Base-by-base conservation (phyloP, 768 basidiomycete genomes). In the Psilocybe sp. region DNA sequence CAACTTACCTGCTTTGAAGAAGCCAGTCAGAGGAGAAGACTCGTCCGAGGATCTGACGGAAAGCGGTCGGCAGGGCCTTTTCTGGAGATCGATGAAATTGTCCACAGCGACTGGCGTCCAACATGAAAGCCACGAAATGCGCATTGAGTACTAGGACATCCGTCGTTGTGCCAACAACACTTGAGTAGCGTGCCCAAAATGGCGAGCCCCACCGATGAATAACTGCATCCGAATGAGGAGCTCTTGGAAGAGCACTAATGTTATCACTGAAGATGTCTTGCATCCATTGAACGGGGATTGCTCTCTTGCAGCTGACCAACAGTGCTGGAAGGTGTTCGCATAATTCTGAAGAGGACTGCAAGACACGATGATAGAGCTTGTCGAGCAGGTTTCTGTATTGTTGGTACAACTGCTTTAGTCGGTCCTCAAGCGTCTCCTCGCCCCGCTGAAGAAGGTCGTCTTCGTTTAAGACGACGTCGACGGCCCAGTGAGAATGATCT, bases 401-500 rank as follows among this genome's bases (percentile, higher is more conserved):
- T 7, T 28, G 23, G 23, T 28, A 28, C 3, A 28, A 7, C 23
- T 7, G 23, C 23, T 28, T 28, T 3, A 28, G 7, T 28, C 23
- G 18, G 18, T 38, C 37, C 37, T 16, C 23, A 33, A 34, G 7
- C 8, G 31, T 32, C 18, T 40, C 44, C 14, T n/a, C 36, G 19
- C 14, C 20, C 15, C 18, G 23, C 33, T 36, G n/a, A 32, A 36
- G n/a, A 32, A 36, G n/a, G 18, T 16, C 34, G 42, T 40, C 32
- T 15, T 39, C 20, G 10, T 31, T 23, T 19, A 53, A 40, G 7
- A 39, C n/a, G 23, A 35, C 11, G 39, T 53, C 52, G 15, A 51
- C 50, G 0, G 49, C 47, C 56, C 56, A 57, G 33, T 54, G 52
- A 18, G 56, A 57, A 15, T 57, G 56, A 16, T 57, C 56, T 14